Conservation (phyloP, 768 basidiomycete species). For the Cubamyces lactineus region DNA sequence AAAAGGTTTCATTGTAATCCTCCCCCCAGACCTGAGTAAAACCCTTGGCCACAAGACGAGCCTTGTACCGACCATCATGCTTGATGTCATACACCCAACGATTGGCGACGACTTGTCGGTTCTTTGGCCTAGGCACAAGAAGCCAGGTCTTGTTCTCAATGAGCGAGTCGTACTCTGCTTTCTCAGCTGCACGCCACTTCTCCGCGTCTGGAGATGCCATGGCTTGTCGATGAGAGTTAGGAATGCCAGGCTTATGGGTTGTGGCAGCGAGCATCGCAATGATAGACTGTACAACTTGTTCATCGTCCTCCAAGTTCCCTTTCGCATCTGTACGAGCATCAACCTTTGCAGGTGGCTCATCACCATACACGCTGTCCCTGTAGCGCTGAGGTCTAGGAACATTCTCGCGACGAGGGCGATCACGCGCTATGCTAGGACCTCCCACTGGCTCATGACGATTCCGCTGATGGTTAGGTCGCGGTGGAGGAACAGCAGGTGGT, state of each 20-base stretch:
- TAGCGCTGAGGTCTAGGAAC: not conserved
- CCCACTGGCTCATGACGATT: not conserved
- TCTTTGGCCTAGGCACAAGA: constrained; percentile 23
- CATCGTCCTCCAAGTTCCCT: not conserved
- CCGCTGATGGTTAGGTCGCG: not conserved
- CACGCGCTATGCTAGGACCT: not conserved
- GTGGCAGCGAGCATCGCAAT: not conserved
- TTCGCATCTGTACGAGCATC: not conserved
- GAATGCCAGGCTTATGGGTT: not conserved
- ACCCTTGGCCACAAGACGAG: constrained; percentile 40
- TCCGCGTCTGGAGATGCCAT: constrained; percentile 3
- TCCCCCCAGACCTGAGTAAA: constrained; percentile 37
- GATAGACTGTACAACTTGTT: not conserved
- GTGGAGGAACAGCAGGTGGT: not conserved
- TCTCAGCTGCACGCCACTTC: constrained; percentile 3
- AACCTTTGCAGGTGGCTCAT: not conserved
- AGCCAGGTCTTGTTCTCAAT: constrained; percentile 11
- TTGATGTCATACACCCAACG: not conserved
- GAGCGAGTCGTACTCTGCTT: constrained; percentile 6
- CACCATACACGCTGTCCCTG: not conserved
- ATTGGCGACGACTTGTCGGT: constrained; percentile 8
- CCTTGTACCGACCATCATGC: constrained; percentile 32
- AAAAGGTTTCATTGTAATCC: constrained; percentile 37
- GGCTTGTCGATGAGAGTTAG: not conserved
- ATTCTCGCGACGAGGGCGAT: not conserved